phyloP scores from a whole-genome alignment of 2,329 filamentous ascomycete genomes.

The Verticillium tricorpus region DNA sequence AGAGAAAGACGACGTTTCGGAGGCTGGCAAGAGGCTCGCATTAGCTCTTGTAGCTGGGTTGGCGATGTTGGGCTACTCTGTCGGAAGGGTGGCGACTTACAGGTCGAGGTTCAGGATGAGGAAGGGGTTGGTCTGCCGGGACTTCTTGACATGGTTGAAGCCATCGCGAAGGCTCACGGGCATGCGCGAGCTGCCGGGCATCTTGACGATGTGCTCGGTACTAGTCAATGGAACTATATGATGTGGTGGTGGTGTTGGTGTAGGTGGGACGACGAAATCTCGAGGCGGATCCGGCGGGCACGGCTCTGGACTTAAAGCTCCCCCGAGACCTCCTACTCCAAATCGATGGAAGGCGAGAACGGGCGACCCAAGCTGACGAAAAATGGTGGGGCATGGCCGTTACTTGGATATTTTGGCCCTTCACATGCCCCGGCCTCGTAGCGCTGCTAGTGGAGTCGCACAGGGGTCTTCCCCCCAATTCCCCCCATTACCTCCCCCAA shows the following conservation, averaged over 20 bases:
- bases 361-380: slow-evolving; percentile 1
- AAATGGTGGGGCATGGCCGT: slow-evolving; percentile 14
- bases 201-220: slow-evolving; percentile 23
- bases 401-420: slow-evolving; percentile 14
- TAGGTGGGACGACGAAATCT: slow-evolving; percentile 3
- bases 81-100: slow-evolving; percentile 41
- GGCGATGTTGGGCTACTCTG: slow-evolving; percentile 2
- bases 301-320: slow-evolving; percentile 1
- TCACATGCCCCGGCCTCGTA: slow-evolving; percentile 2
- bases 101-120: slow-evolving; percentile 63
- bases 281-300: slow-evolving; percentile 3
- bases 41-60: background rate
- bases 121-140: slow-evolving; percentile 50
- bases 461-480: background rate
- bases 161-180: slow-evolving; percentile 67
- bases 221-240: background rate
- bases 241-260: background rate
- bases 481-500: background rate
- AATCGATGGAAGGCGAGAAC: background rate
- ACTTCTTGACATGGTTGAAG: slow-evolving; percentile 56
- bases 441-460: background rate
- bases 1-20: slow-evolving; percentile 81
- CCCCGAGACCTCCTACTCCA: slow-evolving; percentile 1
- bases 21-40: slow-evolving; percentile 43
- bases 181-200: slow-evolving; percentile 66